Evolutionary conservation across 306 rosid species (phyloP), one percentile per base, ranked within the genome.

Genomic region (Castanea sativa): DNA sequence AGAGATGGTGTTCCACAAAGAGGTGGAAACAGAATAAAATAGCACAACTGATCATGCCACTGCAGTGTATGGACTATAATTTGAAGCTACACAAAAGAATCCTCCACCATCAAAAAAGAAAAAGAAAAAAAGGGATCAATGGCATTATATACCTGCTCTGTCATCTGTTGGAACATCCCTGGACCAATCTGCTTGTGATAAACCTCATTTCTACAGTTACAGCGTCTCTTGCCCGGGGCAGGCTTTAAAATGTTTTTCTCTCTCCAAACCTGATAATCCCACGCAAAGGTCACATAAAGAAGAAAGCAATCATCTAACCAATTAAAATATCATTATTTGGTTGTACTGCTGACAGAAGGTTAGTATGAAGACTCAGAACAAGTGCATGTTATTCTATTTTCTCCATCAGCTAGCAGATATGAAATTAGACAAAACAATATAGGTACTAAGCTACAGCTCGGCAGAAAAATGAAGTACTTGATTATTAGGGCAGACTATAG

Each of bases 121-220:
- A 41, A 41, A 41, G 45, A 41, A 41, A 41, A 41, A 41, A 41
- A 3, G 45, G 45, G 0, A 41, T 41, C 45, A 41, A 41, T 63
- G 70, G 58, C 63, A 64, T 32, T 56, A 49, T 59, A 53, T 83
- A 95, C 99, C 96, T 93, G 92, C 86, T 95, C 99, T 41, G 99
- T 93, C 98, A 95, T 92, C 85, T 95, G 99, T 65, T 95, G 99
- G 83, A 88, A 95, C 99, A 95, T 95, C 72, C 99, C 99, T 19
- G 99, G 99, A 67, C 99, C 99, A 78, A 95, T 91, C 85, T 95
- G 99, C 87, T 84, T 90, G 90, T 95, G 99, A 74, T 95, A 88
- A 73, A 95, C 99, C 89, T 95, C 98, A 68, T 93, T 91, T 87
- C 98, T 88, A 85, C 99, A 95, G 82, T 95, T 95, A 83, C 99